Evolutionary conservation across 495 filamentous ascomycete species (phyloP).

Genomic region (Penicillium robsamsonii): DNA sequence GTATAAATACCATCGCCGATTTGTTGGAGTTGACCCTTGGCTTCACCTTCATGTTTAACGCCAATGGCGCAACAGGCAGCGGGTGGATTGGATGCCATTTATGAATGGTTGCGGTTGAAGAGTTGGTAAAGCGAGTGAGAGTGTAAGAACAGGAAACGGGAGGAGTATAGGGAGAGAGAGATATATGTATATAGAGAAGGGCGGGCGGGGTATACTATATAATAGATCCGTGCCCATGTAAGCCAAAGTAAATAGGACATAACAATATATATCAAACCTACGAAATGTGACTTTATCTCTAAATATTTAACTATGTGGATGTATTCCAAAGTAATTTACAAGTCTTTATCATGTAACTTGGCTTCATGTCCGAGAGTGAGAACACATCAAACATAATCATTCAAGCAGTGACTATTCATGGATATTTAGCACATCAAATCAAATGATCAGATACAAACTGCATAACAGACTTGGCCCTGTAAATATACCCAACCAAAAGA

Average conservation of each 20-base stretch:
- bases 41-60: constrained; percentile 32
- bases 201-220: not conserved
- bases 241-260: no score
- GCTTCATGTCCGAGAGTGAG: no score
- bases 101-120: not conserved
- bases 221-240: no score
- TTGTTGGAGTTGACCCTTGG: constrained; percentile 25
- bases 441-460: constrained; percentile 68
- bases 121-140: not conserved
- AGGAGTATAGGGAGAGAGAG: not conserved
- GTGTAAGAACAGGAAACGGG: not conserved
- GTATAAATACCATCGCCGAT: constrained; percentile 25
- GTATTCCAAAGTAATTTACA: not conserved
- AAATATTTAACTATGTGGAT: not conserved
- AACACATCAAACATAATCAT: not conserved
- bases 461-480: constrained; percentile 70
- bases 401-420: not conserved
- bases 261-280: not conserved
- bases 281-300: not conserved
- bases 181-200: not conserved
- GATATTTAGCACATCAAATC: constrained; percentile 2
- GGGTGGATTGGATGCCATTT: constrained; percentile 51
- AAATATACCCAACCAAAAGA: constrained; percentile 74
- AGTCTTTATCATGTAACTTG: not conserved
- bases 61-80: constrained; percentile 48